phyloP scores from a whole-genome alignment of 768 basidiomycete species.

The Russula olivacea region DNA sequence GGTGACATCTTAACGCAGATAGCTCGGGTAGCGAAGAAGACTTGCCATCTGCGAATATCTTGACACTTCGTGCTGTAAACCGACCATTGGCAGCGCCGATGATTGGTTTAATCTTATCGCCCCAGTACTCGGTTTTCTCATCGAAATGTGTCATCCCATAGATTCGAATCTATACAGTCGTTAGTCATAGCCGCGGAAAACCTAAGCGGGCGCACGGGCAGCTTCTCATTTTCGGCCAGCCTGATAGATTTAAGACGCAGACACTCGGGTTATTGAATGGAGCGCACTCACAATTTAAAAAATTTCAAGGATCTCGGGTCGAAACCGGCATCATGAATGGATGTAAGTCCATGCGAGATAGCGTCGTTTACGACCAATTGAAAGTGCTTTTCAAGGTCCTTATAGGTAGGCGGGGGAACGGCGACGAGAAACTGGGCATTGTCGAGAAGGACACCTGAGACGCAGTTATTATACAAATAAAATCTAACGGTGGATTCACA shows the following conservation, averaged over 20 bases:
- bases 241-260: conserved; percentile 35
- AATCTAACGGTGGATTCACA: conserved; percentile 15
- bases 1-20: conserved; percentile 4
- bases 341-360: conserved; percentile 65
- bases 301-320: conserved; percentile 65
- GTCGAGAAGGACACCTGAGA: conserved; percentile 68
- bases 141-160: conserved; percentile 74
- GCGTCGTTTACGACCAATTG: conserved; percentile 60
- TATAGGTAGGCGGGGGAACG: conserved; percentile 57
- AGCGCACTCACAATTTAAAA: conserved; percentile 51
- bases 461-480: conserved; percentile 10
- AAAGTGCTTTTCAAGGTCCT: conserved; percentile 56
- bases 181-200: background rate
- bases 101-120: conserved; percentile 52
- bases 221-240: conserved; percentile 48
- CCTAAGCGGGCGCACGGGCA: conserved; percentile 46
- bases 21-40: background rate
- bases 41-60: conserved; percentile 70
- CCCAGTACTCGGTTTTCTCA: conserved; percentile 65
- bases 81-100: conserved; percentile 54
- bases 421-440: conserved; percentile 76
- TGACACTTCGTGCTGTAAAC: conserved; percentile 68
- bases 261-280: conserved; percentile 9
- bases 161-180: conserved; percentile 53
- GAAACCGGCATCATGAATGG: conserved; percentile 82